These are phyloP conservation scores for Fusarium subtropicale DNA, from an alignment of 2,329 filamentous ascomycete genomes.

Conservation along the genomic window DNA sequence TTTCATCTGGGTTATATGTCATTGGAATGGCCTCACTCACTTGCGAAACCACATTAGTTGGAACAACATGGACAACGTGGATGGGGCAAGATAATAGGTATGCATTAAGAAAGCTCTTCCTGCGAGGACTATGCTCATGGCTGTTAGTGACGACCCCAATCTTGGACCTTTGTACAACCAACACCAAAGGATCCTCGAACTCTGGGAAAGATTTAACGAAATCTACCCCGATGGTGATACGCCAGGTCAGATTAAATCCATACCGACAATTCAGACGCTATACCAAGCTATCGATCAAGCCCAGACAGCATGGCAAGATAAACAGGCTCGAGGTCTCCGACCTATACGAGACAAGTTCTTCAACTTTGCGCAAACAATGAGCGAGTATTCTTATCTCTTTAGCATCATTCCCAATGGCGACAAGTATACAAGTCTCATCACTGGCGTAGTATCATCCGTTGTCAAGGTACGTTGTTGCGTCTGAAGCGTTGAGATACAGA, in stretches of 20 bases:
- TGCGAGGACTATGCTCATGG: not conserved
- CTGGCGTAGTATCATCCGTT: not conserved
- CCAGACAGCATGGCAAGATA: not conserved
- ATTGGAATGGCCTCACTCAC: not conserved
- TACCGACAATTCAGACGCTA: not conserved
- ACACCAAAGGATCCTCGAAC: not conserved
- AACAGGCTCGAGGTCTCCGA: not conserved
- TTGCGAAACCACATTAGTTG: not conserved
- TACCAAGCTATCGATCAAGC: not conserved
- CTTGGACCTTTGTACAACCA: not conserved
- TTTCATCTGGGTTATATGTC: not conserved
- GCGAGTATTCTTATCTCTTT: not conserved
- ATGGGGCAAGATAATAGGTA: not conserved
- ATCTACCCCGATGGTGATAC: not conserved
- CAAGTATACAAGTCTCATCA: not conserved
- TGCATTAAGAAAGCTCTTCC: rapidly evolving
- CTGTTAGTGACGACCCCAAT: not conserved
- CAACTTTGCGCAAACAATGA: not conserved
- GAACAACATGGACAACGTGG: not conserved
- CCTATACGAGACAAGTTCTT: not conserved
- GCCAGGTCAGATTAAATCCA: not conserved
- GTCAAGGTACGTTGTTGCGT: not conserved
- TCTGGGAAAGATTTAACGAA: not conserved
- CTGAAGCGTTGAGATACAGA: rapidly evolving
- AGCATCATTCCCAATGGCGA: not conserved